These are phyloP conservation scores for Vachellia pachyceras DNA, from an alignment of 306 rosid species.

Conservation along the genomic window DNA sequence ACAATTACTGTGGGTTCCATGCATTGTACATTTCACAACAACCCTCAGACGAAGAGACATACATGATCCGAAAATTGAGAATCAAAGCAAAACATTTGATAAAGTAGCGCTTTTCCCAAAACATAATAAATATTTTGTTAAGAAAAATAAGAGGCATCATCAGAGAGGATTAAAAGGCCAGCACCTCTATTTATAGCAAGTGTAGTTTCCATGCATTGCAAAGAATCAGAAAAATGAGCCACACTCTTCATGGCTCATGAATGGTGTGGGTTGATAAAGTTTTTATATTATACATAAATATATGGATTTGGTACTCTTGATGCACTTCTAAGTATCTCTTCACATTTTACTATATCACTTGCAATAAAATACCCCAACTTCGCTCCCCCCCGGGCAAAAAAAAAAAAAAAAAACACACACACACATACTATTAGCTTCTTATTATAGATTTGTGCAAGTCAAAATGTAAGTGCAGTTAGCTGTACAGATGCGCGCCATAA, in stretches of 20 bases:
- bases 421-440: background rate
- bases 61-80: background rate
- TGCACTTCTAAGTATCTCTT: constrained; percentile 31
- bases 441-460: constrained; percentile 30
- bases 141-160: background rate
- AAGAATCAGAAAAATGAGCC: background rate
- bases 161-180: constrained; percentile 7
- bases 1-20: background rate
- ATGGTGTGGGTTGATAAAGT: background rate
- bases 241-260: background rate
- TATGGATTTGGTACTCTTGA: constrained; percentile 8
- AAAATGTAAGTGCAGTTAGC: background rate
- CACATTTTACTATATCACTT: background rate
- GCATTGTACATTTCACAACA: background rate
- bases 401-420: background rate
- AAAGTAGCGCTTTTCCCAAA: background rate
- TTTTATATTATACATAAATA: background rate
- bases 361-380: background rate
- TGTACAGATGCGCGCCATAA: constrained; percentile 27
- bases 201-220: background rate
- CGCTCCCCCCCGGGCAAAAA: background rate
- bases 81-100: background rate
- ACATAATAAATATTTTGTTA: background rate
- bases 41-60: background rate
- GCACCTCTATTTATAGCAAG: constrained; percentile 20